Base-by-base conservation (phyloP, 164 flowering plant genomes). In the Aristolochia contorta region DNA sequence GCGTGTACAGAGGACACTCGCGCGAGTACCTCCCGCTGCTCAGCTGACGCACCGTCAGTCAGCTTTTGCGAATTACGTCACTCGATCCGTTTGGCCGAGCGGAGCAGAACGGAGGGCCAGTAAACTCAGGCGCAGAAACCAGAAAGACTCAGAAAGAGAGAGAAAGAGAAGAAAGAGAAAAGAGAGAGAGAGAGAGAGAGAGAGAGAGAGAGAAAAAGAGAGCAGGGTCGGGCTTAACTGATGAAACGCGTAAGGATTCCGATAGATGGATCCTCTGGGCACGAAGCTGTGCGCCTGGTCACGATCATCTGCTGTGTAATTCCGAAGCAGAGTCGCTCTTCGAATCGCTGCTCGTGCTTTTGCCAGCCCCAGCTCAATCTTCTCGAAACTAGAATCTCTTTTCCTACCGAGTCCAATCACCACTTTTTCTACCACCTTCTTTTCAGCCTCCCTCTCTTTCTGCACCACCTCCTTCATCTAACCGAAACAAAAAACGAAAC, bases 211-310 rank as follows among this genome's bases (percentile, higher is more conserved):
- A 47, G 19, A 47, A 4, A n/a, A 12, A n/a, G 2, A n/a, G 24
- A 52, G n/a, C n/a, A n/a, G n/a, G n/a, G 15, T 52, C 21, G 51
- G 5, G 19, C 19, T 18, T 49, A 18, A 87, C 95, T 60, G 88
- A 67, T 73, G 72, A 67, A 87, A 87, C 46, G 82, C 80, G 51
- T 57, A 46, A 21, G 85, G 74, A 52, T 84, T 84, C n/a, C 76
- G 85, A 56, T 84, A 87, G 18, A 87, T 64, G 20, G n/a, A 49
- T 41, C 63, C 67, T 25, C 45, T 45, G 16, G 70, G 70, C 19
- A 66, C 41, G 46, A 63, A 63, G 5, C 32, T 19, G 18, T 46
- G 20, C 12, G 6, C 22, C 24, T 46, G 21, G 24, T 45, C 22
- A 16, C 25, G 19, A 15, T 45, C 16, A 15, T 45, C 16, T 20